Conservation (phyloP, 345 rosid species). For the Euphorbia pulcherrima region DNA sequence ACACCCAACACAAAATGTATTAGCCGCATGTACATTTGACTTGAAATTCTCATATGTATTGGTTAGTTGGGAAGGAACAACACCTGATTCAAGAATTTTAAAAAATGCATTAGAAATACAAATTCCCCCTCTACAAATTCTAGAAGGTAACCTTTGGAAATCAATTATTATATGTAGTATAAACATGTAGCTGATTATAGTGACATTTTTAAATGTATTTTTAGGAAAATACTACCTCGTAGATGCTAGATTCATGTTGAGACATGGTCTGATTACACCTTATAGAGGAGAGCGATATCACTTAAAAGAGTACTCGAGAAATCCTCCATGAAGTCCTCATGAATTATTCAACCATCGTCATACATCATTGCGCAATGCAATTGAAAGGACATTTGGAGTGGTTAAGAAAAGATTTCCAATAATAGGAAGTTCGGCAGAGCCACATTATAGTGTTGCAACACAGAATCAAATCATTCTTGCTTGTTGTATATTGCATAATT, state of each 20-base stretch:
- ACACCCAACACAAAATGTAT: neutral
- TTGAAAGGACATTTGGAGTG: neutral
- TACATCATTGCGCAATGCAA: neutral
- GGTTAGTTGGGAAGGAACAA: neutral
- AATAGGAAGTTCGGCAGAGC: neutral
- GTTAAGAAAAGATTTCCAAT: neutral
- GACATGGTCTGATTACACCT: slow-evolving; percentile 2
- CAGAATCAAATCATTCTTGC: no score
- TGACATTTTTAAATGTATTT: neutral
- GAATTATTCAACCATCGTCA: slow-evolving; percentile 2
- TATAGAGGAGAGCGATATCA: slow-evolving; percentile 4
- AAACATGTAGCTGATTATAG: neutral
- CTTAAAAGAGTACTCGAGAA: neutral
- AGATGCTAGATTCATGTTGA: slow-evolving; percentile 3
- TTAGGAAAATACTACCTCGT: slow-evolving; percentile 3
- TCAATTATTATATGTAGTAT: no score
- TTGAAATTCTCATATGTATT: neutral
- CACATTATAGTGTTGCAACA: no score
- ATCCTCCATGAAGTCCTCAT: neutral
- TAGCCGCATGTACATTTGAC: neutral
- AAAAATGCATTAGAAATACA: neutral
- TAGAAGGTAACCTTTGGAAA: neutral
- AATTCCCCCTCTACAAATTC: neutral
- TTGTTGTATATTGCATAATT: no score
- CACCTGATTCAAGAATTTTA: neutral